Evolutionary conservation across 75 land plant genomes (phyloP).

Genomic region (Cunninghamia lanceolata): DNA sequence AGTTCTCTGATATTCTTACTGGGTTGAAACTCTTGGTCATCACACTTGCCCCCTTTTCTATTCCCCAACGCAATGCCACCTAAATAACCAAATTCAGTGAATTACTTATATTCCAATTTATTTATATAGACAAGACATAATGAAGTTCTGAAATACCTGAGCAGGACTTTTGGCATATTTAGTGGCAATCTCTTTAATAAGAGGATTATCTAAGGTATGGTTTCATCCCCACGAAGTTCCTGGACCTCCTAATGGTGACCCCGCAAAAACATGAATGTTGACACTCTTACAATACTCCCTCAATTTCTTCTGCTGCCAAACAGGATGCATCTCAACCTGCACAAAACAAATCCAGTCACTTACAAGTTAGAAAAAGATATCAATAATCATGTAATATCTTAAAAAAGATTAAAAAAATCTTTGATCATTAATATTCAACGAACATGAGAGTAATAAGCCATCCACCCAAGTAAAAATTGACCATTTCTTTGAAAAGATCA

Average conservation of each 20-base stretch:
- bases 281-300: constrained; percentile 32
- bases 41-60: constrained; percentile 28
- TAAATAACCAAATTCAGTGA: neutral
- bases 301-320: constrained; percentile 42
- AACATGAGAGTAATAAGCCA: too few species aligned
- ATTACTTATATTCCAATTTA: neutral
- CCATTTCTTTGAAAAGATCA: too few species aligned
- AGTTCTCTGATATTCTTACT: constrained; percentile 23
- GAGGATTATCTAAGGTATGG: constrained; percentile 17
- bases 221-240: constrained; percentile 24
- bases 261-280: constrained; percentile 42
- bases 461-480: too few species aligned
- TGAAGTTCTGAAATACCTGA: constrained; percentile 20
- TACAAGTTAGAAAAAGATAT: too few species aligned
- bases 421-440: too few species aligned
- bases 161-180: constrained; percentile 38
- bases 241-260: constrained; percentile 41
- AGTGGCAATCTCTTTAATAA: constrained; percentile 31
- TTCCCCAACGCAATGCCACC: constrained; percentile 34
- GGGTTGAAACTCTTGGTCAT: constrained; percentile 39
- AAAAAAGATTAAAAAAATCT: too few species aligned
- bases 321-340: constrained; percentile 42
- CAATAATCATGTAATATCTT: too few species aligned
- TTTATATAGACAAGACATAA: too few species aligned
- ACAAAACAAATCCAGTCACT: neutral